These are phyloP conservation scores for Linderniella brevidens DNA, from an alignment of 257 asterid genomes.

Conservation along the genomic window DNA sequence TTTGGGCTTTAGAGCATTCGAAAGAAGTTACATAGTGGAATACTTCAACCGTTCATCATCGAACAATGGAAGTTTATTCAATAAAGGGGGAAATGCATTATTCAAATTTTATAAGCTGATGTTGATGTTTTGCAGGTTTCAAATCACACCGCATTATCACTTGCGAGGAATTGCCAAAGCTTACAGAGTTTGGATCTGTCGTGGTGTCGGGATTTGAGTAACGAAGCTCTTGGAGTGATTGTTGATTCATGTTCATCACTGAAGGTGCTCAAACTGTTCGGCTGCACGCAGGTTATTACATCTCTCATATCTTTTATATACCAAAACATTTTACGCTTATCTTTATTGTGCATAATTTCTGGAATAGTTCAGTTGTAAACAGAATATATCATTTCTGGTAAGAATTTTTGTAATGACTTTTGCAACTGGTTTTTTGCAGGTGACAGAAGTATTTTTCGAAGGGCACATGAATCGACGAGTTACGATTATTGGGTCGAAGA, in stretches of 20 bases:
- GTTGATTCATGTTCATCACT: conserved; percentile 60
- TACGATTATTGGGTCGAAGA: conserved; percentile 53
- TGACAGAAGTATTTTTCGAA: conserved; percentile 42
- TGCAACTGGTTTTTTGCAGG: conserved; percentile 26
- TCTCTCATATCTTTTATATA: not conserved
- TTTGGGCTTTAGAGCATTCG: not conserved
- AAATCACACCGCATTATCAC: conserved; percentile 58
- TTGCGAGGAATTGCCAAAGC: conserved; percentile 42
- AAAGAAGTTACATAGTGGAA: not conserved
- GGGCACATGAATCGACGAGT: conserved; percentile 73
- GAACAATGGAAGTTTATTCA: too few relatives aligned
- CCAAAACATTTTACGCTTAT: not conserved
- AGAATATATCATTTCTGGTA: not conserved
- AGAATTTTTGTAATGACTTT: not conserved
- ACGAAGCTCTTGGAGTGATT: conserved; percentile 82
- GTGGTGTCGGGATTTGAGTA: conserved; percentile 70
- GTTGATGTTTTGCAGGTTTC: conserved; percentile 43
- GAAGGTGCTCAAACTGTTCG: conserved; percentile 66
- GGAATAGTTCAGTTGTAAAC: not conserved
- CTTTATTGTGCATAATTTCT: too few relatives aligned
- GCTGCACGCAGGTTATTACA: conserved; percentile 61
- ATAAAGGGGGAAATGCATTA: too few relatives aligned
- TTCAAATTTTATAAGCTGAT: too few relatives aligned
- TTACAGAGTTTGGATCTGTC: conserved; percentile 56
- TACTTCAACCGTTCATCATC: not conserved